Percentiles rank a stretch among this genome's conserved stretches.
These are phyloP conservation scores for Botrytis fabae DNA, from an alignment of 2,329 filamentous ascomycete genomes.

Conservation along the genomic window DNA sequence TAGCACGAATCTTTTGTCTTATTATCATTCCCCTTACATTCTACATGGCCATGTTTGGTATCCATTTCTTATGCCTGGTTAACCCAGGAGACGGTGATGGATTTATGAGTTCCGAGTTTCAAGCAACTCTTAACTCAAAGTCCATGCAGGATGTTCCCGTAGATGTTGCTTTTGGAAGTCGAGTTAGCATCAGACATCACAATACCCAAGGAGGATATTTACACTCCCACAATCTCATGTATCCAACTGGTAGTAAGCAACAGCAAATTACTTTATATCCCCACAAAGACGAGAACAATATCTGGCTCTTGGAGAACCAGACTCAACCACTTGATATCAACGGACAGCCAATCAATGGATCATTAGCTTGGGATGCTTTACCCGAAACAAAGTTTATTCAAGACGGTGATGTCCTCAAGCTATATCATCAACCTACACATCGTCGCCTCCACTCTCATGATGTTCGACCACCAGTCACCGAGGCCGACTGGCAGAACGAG, in stretches of 20 bases:
- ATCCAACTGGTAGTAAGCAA: conserved; percentile 94
- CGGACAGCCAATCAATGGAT: conserved; percentile 76
- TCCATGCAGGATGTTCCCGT: conserved; percentile 93
- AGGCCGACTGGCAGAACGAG: conserved; percentile 93
- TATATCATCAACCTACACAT: conserved; percentile 82
- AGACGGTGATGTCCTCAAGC: conserved; percentile 75
- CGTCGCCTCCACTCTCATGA: conserved; percentile 96
- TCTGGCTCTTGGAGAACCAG: conserved; percentile 93
- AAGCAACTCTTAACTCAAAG: conserved; percentile 95
- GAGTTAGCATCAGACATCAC: conserved; percentile 83
- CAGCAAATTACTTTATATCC: conserved; percentile 98
- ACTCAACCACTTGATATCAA: conserved; percentile 81
- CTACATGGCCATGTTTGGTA: conserved; percentile 96
- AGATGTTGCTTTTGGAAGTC: conserved; percentile 86
- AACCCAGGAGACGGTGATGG: conserved; percentile 98
- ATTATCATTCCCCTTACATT: conserved; percentile 86
- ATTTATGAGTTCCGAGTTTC: conserved; percentile 99
- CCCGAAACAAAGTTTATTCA: conserved; percentile 67
- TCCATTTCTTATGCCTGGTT: conserved; percentile 89
- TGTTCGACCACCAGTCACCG: conserved; percentile 79
- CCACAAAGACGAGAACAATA: conserved; percentile 98
- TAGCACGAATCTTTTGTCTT: conserved; percentile 86
- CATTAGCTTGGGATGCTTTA: conserved; percentile 78
- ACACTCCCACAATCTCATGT: conserved; percentile 97
- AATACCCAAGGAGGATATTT: conserved; percentile 98